These are phyloP conservation scores for Allantophomopsis cytisporea DNA, from an alignment of 2,329 filamentous ascomycete genomes.

Conservation along the genomic window DNA sequence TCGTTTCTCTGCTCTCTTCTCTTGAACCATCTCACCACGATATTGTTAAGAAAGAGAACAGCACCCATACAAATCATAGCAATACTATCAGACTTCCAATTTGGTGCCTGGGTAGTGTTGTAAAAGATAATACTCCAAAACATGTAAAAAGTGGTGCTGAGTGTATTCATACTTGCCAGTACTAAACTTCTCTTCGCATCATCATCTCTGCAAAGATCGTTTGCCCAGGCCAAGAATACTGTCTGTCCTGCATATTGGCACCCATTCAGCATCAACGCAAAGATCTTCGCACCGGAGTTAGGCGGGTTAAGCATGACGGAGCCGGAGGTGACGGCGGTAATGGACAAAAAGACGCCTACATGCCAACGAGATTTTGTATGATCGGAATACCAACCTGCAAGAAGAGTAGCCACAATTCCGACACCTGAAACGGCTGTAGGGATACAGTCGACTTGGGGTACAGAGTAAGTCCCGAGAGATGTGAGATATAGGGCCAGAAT, in stretches of 20 bases:
- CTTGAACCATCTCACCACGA: background rate
- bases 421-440: slow-evolving; percentile 37
- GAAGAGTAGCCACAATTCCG: slow-evolving; percentile 39
- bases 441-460: slow-evolving; percentile 37
- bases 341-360: slow-evolving; percentile 51
- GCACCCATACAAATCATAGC: slow-evolving; percentile 1
- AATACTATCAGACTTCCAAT: slow-evolving; percentile 6
- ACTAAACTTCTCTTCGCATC: slow-evolving; percentile 51
- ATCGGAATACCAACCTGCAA: slow-evolving; percentile 59
- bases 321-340: slow-evolving; percentile 49
- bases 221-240: slow-evolving; percentile 65
- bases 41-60: background rate
- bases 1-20: background rate
- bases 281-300: slow-evolving; percentile 33
- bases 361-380: slow-evolving; percentile 48
- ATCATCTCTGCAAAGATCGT: slow-evolving; percentile 53
- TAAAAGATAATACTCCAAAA: slow-evolving; percentile 68
- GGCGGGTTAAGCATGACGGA: slow-evolving; percentile 37
- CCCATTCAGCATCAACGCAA: slow-evolving; percentile 59
- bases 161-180: slow-evolving; percentile 59
- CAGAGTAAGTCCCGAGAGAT: slow-evolving; percentile 27
- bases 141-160: slow-evolving; percentile 54
- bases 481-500: slow-evolving; percentile 33
- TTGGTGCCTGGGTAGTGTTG: slow-evolving; percentile 48
- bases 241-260: slow-evolving; percentile 60